A percentile compares a stretch with the other conserved stretches of the same genome.
These are phyloP conservation scores for Penstemon barbatus DNA, from an alignment of 257 asterid genomes.

Conservation along the genomic window DNA sequence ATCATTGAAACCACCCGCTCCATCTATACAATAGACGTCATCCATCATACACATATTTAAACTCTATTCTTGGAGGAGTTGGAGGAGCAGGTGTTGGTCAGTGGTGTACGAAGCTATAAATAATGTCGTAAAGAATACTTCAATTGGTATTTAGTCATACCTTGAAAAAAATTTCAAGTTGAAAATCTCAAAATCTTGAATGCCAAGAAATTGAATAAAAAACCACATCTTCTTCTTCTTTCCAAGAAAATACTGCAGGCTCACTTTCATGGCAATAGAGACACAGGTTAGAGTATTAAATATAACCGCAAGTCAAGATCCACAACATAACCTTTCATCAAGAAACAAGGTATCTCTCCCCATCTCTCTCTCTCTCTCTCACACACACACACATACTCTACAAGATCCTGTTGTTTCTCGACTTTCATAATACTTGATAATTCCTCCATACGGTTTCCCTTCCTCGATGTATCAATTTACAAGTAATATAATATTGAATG, in stretches of 20 bases:
- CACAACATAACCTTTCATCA: conserved; percentile 27
- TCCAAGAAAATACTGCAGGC: conserved; percentile 19
- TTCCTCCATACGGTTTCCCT: background rate
- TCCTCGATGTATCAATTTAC: background rate
- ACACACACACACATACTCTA: background rate
- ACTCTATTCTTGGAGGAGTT: too few relatives aligned
- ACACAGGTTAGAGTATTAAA: conserved; percentile 6
- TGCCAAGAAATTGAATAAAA: too few relatives aligned
- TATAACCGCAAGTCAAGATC: conserved; percentile 18
- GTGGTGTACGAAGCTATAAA: background rate
- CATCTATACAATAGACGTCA: too few relatives aligned
- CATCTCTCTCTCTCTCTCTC: conserved; percentile 21
- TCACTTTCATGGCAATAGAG: conserved; percentile 21
- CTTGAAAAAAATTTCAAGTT: too few relatives aligned
- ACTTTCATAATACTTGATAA: conserved; percentile 12
- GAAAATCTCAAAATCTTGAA: too few relatives aligned
- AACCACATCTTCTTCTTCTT: background rate
- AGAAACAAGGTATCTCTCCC: conserved; percentile 34
- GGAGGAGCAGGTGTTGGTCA: too few relatives aligned
- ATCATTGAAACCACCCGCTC: too few relatives aligned
- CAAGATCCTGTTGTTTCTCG: background rate
- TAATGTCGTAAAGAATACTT: too few relatives aligned
- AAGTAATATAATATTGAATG: conserved; percentile 11
- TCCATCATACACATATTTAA: too few relatives aligned
- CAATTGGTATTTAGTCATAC: too few relatives aligned